Conservation (phyloP, 257 asterid genomes). For the Sherardia arvensis region DNA sequence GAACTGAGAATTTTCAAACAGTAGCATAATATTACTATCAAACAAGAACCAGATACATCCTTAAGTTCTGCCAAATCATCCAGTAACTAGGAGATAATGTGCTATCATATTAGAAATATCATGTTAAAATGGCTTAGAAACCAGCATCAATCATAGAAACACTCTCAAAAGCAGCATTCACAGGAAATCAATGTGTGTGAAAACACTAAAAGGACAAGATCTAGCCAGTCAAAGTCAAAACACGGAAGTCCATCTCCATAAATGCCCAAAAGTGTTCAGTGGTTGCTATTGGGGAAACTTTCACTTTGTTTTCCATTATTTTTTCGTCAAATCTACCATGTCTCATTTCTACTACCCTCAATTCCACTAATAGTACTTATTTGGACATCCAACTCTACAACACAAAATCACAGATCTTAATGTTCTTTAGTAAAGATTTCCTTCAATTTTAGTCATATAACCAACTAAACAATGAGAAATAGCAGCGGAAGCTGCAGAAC, state of each 20-base stretch:
- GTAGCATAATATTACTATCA: background rate
- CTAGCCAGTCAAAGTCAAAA: background rate
- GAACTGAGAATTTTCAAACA: conserved; percentile 29
- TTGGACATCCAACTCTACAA: background rate
- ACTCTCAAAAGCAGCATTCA: background rate
- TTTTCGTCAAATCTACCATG: background rate
- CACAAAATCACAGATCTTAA: background rate
- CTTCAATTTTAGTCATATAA: background rate
- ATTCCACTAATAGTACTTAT: background rate
- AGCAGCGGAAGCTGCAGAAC: background rate
- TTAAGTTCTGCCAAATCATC: background rate
- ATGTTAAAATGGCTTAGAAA: background rate
- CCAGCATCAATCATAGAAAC: background rate
- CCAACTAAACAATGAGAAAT: background rate
- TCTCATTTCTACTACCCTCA: background rate
- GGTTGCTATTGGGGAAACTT: background rate
- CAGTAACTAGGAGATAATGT: background rate
- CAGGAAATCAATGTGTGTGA: background rate
- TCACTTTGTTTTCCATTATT: background rate
- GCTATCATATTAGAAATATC: background rate
- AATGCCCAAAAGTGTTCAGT: background rate
- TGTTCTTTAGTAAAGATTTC: background rate
- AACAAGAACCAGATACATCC: background rate
- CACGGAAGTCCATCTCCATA: background rate
- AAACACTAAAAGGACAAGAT: background rate